Conservation (phyloP, 148 eudicot genomes). For the Oxyria digyna region DNA sequence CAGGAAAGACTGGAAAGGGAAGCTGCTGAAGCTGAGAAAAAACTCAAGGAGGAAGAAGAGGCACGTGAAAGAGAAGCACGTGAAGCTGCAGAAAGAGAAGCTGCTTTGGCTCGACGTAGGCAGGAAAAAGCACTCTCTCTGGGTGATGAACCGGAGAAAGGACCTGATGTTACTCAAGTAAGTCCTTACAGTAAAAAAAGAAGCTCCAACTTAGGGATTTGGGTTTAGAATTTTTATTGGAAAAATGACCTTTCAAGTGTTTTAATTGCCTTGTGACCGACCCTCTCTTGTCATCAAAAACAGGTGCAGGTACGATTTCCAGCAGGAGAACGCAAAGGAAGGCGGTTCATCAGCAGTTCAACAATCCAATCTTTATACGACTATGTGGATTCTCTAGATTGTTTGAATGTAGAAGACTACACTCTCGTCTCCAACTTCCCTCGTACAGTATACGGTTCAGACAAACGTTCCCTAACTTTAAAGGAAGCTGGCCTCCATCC, state of each 20-base stretch:
- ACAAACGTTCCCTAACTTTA: conserved; percentile 52
- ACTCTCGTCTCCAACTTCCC: conserved; percentile 89
- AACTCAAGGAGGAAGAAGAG: conserved; percentile 81
- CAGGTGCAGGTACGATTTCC: conserved; percentile 95
- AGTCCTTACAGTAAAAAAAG: conserved; percentile 1
- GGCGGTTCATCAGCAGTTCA: conserved; percentile 57
- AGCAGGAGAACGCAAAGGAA: conserved; percentile 72
- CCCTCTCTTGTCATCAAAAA: neutral
- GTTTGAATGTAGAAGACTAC: conserved; percentile 56
- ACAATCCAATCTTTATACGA: conserved; percentile 75
- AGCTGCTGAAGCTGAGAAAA: conserved; percentile 90
- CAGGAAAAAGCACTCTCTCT: conserved; percentile 70
- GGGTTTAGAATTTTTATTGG: too few species aligned
- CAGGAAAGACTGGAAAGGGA: conserved; percentile 74
- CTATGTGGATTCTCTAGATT: conserved; percentile 86
- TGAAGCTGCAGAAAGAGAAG: conserved; percentile 92
- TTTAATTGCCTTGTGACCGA: too few species aligned
- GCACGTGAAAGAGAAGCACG: conserved; percentile 80
- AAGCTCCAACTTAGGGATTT: neutral
- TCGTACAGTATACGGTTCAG: conserved; percentile 65
- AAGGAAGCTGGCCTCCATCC: conserved; percentile 94
- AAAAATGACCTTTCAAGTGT: too few species aligned
- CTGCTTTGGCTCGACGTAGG: conserved; percentile 63
- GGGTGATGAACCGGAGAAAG: conserved; percentile 91
- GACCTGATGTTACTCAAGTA: conserved; percentile 93